These are phyloP conservation scores for Bassia scoparia DNA, from an alignment of 148 eudicot genomes.

Conservation along the genomic window DNA sequence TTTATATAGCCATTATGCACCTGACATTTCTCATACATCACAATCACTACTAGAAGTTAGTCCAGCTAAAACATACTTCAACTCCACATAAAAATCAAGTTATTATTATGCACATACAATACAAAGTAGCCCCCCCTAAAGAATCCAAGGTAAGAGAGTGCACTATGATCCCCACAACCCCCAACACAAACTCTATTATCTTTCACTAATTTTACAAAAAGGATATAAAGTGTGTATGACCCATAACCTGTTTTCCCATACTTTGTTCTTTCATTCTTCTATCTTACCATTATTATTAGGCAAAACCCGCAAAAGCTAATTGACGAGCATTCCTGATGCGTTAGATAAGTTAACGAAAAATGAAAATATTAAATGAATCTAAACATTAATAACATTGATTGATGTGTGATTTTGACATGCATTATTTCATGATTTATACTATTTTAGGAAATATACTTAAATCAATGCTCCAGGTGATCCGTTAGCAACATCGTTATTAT, in stretches of 20 bases:
- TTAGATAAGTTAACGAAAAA: too few relatives aligned
- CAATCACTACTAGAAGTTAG: not conserved
- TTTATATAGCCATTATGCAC: too few relatives aligned
- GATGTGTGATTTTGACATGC: too few relatives aligned
- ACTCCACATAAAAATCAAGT: not conserved
- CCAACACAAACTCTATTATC: conserved; percentile 28
- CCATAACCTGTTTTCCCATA: conserved; percentile 13
- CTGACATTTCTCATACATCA: not conserved
- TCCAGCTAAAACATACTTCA: not conserved
- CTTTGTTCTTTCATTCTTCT: conserved; percentile 6
- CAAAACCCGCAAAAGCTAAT: too few relatives aligned
- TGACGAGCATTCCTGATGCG: too few relatives aligned
- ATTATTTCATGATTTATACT: too few relatives aligned
- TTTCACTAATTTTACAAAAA: conserved; percentile 25
- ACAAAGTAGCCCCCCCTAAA: not conserved
- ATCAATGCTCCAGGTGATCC: too few relatives aligned
- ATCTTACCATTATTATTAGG: too few relatives aligned
- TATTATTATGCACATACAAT: not conserved
- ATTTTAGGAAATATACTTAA: too few relatives aligned
- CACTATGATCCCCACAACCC: conserved; percentile 35
- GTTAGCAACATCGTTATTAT: too few relatives aligned
- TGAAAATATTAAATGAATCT: too few relatives aligned
- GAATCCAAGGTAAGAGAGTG: conserved; percentile 40
- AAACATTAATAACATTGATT: too few relatives aligned
- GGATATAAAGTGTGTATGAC: conserved; percentile 12